Base-by-base conservation (phyloP, 176 grass and related monocot genomes). In the Oryza longistaminata region DNA sequence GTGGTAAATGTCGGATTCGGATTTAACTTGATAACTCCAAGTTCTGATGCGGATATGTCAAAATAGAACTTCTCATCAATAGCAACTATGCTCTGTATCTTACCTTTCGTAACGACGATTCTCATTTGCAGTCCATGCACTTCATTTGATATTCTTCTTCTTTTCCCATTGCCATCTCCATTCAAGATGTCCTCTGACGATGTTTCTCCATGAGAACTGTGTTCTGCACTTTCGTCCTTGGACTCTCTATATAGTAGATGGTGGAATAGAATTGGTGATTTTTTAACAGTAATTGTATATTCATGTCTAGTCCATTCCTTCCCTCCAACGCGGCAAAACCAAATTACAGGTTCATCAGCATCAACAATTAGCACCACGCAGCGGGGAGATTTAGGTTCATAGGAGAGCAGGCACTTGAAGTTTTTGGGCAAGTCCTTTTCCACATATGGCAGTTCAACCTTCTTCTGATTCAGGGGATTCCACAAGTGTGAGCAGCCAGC, bases 21-120 rank as follows among this genome's bases (percentile, higher is more conserved):
- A 6, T 1, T 0, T 2, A 77, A 77, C 19, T 77, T 19, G 0
- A 62, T 34, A 3, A 62, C 74, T 0, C 74, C 52, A 35, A 77
- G 52, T 58, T 60, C 35, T 5, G 52, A 37, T 21, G 52, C n/a
- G 4, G 52, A 40, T 31, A 77, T 58, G 10, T 76, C 50, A 21
- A 76, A 60, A 21, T 76, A 76, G 50, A 76, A 76, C 74, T 76
- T 76, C 2, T 52, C 50, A 10, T 76, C 74, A 0, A 76, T 6
- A 11, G 31, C 29, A 53, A 52, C 74, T 1, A 76, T 76, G 73
- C 73, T 76, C 19, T 29, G 17, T 76, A 76, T 75, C 73, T n/a
- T 27, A 58, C 5, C 49, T 58, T 19, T 1, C 52, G 19, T 55
- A 55, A 55, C 16, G 6, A 55, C 4, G 15, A 55, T 19, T 21